Evolutionary conservation across 306 rosid genomes (phyloP), one percentile per base, ranked within the genome.

Genomic region (Vicia faba): DNA sequence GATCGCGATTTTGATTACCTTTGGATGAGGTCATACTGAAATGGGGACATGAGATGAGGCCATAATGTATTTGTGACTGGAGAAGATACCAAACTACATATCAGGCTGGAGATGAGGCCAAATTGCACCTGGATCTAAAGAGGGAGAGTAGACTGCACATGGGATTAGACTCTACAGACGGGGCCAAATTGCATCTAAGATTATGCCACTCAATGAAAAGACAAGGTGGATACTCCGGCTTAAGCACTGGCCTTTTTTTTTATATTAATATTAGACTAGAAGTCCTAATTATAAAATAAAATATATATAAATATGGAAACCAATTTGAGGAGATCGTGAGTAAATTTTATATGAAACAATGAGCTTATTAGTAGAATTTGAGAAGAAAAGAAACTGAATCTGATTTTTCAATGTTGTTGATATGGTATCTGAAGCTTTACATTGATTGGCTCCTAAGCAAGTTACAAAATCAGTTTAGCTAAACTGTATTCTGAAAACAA

Each of bases 111-210:
- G 20, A 56, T 56, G 40, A 56, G 12, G 19, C 61, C 61, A 56
- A 38, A 28, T 8, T 56, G 12, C 40, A 55, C 6, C n/a, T 23
- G 61, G 61, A 1, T 26, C 61, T 28, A 55, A 8, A 12, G 29
- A 55, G 15, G 53, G 39, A 55, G 39, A 28, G 39, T 55, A 28
- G 40, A 55, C 12, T n/a, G 11, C 40, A 56, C 15, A 13, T 3
- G 20, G 20, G 39, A 56, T 14, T 16, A 31, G 38, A 33, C 38
- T 33, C 38, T 33, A 31, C 16, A 13, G 61, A 56, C 5, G 61
- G 61, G 61, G 61, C 5, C 61, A 56, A n/a, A 56, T 26, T n/a
- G 40, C 61, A 56, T 56, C 61, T 13, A 56, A 14, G 61, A 7
- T 18, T 26, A 33, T 28, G 39, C 20, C 36, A 55, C 12, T 55